Base-by-base conservation (phyloP, 1,284 basidiomycete genomes). In the Ganoderma leucocontextum region DNA sequence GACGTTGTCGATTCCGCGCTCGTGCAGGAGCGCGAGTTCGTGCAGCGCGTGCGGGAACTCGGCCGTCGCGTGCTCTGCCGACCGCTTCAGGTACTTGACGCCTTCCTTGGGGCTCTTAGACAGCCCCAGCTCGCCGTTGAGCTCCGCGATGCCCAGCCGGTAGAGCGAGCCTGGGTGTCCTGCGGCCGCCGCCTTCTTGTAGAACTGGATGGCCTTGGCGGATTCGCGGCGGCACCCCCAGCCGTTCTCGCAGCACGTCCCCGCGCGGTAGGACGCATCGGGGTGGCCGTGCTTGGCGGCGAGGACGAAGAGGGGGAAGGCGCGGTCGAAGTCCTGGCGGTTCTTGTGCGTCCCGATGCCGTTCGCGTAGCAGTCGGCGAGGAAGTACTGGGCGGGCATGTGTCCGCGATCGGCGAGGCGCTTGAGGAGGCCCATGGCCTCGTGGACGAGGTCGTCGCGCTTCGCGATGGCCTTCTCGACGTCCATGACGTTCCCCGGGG, bases 231-330 rank as follows among this genome's bases (percentile, higher is more conserved):
- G 86, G 78, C 96, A 98, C 4, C 97, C 97, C 97, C 98, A 99
- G 29, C 97, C 98, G 78, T 99, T 97, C 85, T 99, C 98, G 80
- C 95, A 98, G 80, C 98, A 99, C 1, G 96, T 98, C 29, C 96
- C 98, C 0, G 97, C 95, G 60, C 97, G 94, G 81, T 97, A 99
- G 29, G 95, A 91, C 9, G 96, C 97, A 76, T 99, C 97, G 0
- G 96, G 93, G 79, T 99, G 97, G n/a, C 96, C 95, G 78, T 99
- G 98, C 82, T 99, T 99, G 57, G 97, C 96, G 8, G 97, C 96
- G 55, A 98, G 90, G 8, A 98, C 91, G 78, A 99, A 99, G 66
- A 99, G 86, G 19, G 97, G 97, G 81, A 96, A 98, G 4, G 98
- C 97, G 71, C 93, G 90, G 81, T 99, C 97, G 78, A 99, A 99